phyloP scores from a whole-genome alignment of 2,329 filamentous ascomycete genomes.

The Aspergillus arachidicola region DNA sequence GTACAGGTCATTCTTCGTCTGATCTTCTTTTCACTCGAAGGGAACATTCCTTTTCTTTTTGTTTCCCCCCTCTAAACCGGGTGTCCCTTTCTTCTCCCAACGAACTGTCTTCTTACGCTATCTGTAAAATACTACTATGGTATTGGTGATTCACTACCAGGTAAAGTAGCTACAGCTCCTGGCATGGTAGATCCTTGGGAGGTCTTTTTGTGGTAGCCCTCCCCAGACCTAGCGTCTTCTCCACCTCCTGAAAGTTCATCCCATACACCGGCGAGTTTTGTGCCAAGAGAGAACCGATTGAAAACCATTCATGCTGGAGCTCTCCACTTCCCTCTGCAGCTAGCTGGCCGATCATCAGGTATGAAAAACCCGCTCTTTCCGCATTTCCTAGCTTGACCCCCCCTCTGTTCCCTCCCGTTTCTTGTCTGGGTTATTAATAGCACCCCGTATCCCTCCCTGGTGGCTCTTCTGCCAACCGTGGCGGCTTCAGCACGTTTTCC shows the following conservation, averaged over 20 bases:
- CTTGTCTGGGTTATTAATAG: not conserved
- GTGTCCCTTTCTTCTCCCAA: not conserved
- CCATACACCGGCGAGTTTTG: not conserved
- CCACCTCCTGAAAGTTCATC: not conserved
- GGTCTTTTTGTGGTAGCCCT: not conserved
- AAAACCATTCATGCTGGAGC: not conserved
- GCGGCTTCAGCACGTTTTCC: not conserved
- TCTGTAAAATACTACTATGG: not conserved
- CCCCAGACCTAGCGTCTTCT: not conserved
- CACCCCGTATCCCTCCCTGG: not conserved
- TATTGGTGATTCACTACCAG: not conserved
- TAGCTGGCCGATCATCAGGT: not conserved
- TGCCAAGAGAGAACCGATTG: not conserved
- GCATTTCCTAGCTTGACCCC: not conserved
- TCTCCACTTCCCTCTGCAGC: not conserved
- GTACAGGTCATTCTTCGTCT: constrained; percentile 4
- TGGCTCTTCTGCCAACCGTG: no score
- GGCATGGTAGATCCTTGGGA: not conserved
- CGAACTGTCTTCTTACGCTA: not conserved
- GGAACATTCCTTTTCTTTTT: constrained; percentile 3
- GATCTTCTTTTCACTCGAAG: not conserved
- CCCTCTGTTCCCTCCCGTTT: constrained; percentile 4
- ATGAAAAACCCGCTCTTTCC: not conserved
- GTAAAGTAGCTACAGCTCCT: not conserved
- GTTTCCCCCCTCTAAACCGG: not conserved